A percentile compares a stretch with the other conserved stretches of the same genome.
phyloP scores from a whole-genome alignment of 1,284 basidiomycete species.

The Pyrrhoderma noxium region DNA sequence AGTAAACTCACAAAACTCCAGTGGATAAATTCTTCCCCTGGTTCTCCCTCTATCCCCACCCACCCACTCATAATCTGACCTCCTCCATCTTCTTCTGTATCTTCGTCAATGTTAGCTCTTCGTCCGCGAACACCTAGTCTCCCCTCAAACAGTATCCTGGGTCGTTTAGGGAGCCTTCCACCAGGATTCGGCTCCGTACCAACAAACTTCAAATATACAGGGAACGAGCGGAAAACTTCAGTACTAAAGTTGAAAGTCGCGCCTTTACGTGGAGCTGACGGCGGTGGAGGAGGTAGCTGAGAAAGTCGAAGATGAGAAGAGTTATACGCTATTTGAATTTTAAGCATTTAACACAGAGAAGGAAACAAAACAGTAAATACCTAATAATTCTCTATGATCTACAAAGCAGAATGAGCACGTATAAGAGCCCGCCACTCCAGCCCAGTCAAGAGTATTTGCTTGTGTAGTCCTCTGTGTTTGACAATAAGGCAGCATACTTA shows the following conservation, averaged over 20 bases:
- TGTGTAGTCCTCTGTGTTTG: conserved; percentile 37
- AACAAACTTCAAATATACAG: conserved; percentile 26
- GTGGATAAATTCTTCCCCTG: conserved; percentile 46
- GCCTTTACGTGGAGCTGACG: background rate
- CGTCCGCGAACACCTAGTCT: conserved; percentile 26
- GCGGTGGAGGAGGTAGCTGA: background rate
- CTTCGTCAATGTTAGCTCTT: no score
- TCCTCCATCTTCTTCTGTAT: no score
- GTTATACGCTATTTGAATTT: background rate
- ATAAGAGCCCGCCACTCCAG: conserved; percentile 54
- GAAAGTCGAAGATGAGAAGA: background rate
- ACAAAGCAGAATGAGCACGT: conserved; percentile 56
- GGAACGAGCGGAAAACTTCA: conserved; percentile 46
- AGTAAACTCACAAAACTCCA: conserved; percentile 60
- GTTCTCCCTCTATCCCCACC: conserved; percentile 49
- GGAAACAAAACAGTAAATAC: background rate
- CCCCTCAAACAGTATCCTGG: conserved; percentile 49
- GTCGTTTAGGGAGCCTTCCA: conserved; percentile 38
- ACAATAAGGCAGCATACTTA: conserved; percentile 32
- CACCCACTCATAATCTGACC: conserved; percentile 38
- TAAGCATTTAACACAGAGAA: background rate
- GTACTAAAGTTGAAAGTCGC: no score
- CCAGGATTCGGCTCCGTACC: conserved; percentile 34
- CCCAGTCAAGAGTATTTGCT: conserved; percentile 46
- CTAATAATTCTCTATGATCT: conserved; percentile 38